Conservation (phyloP, 257 asterid species). For the Knoxia roxburghii region DNA sequence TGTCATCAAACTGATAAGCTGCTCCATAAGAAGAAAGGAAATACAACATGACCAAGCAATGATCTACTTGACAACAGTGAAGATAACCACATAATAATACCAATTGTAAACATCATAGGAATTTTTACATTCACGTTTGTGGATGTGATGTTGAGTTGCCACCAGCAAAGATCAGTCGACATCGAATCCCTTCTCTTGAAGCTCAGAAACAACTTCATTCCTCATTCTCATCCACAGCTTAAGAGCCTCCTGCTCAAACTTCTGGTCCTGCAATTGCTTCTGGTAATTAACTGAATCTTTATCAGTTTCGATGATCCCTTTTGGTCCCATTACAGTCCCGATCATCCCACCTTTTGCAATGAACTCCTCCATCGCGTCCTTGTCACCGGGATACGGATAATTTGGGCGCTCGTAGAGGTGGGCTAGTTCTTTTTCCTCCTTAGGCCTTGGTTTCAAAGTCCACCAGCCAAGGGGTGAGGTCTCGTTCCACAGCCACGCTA, state of each 20-base stretch:
- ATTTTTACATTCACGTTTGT: too few relatives aligned
- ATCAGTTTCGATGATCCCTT: slow-evolving; percentile 65
- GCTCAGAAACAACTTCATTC: slow-evolving; percentile 63
- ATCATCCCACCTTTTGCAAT: slow-evolving; percentile 88
- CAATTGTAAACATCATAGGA: too few relatives aligned
- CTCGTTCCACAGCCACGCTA: slow-evolving; percentile 71
- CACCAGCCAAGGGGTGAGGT: slow-evolving; percentile 97
- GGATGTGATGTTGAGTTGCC: too few relatives aligned
- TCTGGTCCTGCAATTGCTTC: slow-evolving; percentile 84
- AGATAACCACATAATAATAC: too few relatives aligned
- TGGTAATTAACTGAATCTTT: slow-evolving; percentile 54
- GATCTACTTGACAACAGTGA: too few relatives aligned
- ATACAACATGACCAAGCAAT: too few relatives aligned
- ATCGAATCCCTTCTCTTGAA: slow-evolving; percentile 73
- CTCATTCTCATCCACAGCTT: slow-evolving; percentile 91
- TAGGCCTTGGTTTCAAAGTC: slow-evolving; percentile 77
- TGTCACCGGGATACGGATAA: slow-evolving; percentile 85
- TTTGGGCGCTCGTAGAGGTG: slow-evolving; percentile 74
- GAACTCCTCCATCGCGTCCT: slow-evolving; percentile 87
- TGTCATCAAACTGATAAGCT: too few relatives aligned
- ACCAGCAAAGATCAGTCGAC: slow-evolving; percentile 35
- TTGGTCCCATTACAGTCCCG: slow-evolving; percentile 91
- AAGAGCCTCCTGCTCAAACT: slow-evolving; percentile 77
- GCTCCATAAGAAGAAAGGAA: too few relatives aligned
- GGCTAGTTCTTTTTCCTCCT: slow-evolving; percentile 77